These are phyloP conservation scores for Eruca vesicaria DNA, from an alignment of 441 rosid species.

Conservation along the genomic window DNA sequence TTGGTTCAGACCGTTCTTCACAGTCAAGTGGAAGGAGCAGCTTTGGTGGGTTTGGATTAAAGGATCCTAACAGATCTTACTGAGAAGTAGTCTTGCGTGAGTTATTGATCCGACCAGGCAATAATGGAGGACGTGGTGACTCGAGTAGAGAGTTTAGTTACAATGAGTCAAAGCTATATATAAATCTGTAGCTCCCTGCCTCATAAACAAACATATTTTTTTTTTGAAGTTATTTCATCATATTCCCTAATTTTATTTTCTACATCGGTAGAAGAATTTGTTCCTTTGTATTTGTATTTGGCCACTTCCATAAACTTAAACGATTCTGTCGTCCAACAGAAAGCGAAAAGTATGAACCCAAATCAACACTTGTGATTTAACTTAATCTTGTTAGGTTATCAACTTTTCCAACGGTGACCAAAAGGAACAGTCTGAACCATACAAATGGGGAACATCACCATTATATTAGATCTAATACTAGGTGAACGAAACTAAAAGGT, in stretches of 20 bases:
- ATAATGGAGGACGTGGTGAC: conserved; percentile 5
- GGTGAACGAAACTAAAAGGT: too few relatives aligned
- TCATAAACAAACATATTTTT: conserved; percentile 12
- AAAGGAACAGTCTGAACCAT: not conserved
- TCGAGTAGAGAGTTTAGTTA: conserved; percentile 19
- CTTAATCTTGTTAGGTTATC: not conserved
- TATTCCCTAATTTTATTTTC: conserved; percentile 12
- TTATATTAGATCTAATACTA: not conserved
- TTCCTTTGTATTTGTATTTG: not conserved
- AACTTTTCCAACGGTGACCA: not conserved
- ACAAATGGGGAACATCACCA: not conserved
- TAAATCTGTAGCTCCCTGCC: conserved; percentile 29
- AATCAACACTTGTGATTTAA: not conserved
- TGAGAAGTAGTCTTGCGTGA: conserved; percentile 20
- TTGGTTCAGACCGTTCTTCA: conserved; percentile 37
- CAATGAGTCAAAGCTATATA: conserved; percentile 18
- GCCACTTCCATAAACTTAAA: not conserved
- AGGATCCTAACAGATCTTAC: conserved; percentile 33
- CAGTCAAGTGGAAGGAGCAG: conserved; percentile 38
- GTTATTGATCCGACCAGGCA: conserved; percentile 8
- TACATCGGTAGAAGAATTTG: not conserved
- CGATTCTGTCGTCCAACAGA: not conserved
- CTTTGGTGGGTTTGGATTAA: conserved; percentile 36
- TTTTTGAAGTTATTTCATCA: conserved; percentile 5
- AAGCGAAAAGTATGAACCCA: not conserved